Evolutionary conservation across 805 yeast genomes (phyloP).

Genomic region (Nakazawaea laoshanensis): DNA sequence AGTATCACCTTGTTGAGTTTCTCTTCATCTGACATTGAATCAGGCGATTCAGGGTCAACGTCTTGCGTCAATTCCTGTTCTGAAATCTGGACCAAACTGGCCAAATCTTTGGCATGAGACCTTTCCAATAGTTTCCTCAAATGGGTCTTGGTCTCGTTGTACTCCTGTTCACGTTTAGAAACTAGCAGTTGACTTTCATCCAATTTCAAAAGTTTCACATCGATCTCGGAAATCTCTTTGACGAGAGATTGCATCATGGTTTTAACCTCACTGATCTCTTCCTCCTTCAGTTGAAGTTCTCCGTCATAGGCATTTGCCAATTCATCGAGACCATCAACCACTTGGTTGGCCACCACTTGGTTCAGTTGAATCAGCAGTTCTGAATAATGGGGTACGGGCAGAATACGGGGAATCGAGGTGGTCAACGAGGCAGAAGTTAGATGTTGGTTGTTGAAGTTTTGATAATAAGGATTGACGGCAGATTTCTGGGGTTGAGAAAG

Average conservation of each 20-base stretch:
- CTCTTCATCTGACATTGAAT: slow-evolving; percentile 16
- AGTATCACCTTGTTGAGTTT: slow-evolving; percentile 24
- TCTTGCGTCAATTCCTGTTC: slow-evolving; percentile 20
- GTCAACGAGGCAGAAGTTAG: slow-evolving; percentile 11
- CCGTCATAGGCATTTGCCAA: slow-evolving; percentile 44
- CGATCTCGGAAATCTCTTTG: slow-evolving; percentile 22
- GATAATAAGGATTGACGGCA: slow-evolving; percentile 13
- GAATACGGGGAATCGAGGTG: slow-evolving; percentile 8
- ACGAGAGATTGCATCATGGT: slow-evolving; percentile 20
- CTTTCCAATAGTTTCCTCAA: slow-evolving; percentile 25
- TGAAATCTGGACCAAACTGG: slow-evolving; percentile 28
- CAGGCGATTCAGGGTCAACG: slow-evolving; percentile 10
- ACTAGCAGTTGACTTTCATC: slow-evolving; percentile 15
- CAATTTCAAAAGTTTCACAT: slow-evolving; percentile 24
- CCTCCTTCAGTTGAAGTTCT: slow-evolving; percentile 36
- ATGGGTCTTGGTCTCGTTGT: slow-evolving; percentile 1
- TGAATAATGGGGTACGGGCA: slow-evolving; percentile 32
- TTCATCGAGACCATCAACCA: slow-evolving; percentile 37
- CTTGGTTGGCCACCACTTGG: slow-evolving; percentile 41
- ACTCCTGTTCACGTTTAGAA: slow-evolving; percentile 10
- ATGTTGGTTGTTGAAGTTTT: slow-evolving; percentile 7
- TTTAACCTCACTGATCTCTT: slow-evolving; percentile 22
- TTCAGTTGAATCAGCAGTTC: slow-evolving; percentile 47
- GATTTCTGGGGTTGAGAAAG: slow-evolving; percentile 6
- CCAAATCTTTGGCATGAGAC: slow-evolving; percentile 36